Conservation (phyloP, 2,329 filamentous ascomycete genomes). For the Chaetomiaceae sp. region DNA sequence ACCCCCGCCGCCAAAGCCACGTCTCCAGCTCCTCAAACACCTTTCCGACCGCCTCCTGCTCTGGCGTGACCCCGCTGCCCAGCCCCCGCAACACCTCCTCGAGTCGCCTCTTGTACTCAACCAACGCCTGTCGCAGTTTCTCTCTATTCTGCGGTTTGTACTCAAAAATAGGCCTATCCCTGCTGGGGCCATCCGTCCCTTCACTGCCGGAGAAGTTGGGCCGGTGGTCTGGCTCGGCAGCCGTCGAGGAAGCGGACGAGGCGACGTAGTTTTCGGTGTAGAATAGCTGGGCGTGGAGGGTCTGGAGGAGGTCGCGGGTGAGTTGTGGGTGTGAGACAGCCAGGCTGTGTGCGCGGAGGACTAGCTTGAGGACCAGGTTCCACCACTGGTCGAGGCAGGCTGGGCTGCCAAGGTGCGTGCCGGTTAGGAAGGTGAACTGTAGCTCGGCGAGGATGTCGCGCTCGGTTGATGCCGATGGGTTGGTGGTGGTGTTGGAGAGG, state of each 20-base stretch:
- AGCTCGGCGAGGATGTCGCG: constrained; percentile 54
- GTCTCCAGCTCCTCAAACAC: constrained; percentile 48
- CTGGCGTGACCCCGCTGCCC: constrained; percentile 33
- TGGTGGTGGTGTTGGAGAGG: constrained; percentile 28
- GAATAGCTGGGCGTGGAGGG: constrained; percentile 51
- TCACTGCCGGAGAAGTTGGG: constrained; percentile 29
- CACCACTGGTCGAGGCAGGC: constrained; percentile 61
- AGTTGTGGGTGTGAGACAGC: constrained; percentile 41
- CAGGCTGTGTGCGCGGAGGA: constrained; percentile 49
- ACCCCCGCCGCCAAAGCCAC: constrained; percentile 46
- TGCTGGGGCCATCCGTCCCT: constrained; percentile 6
- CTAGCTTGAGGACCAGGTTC: constrained; percentile 47
- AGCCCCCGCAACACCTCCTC: constrained; percentile 42
- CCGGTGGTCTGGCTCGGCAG: background rate
- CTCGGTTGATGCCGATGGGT: constrained; percentile 22
- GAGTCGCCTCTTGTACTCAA: constrained; percentile 51
- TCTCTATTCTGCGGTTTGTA: constrained; percentile 30
- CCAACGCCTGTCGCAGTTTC: constrained; percentile 44
- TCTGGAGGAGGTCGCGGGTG: constrained; percentile 43
- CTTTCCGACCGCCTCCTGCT: constrained; percentile 42
- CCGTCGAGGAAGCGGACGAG: background rate
- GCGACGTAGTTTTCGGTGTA: constrained; percentile 47
- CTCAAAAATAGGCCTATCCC: constrained; percentile 30
- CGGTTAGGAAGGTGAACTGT: constrained; percentile 56
- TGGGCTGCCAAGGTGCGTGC: constrained; percentile 54